phyloP scores from a whole-genome alignment of 768 basidiomycete species.

The Gymnopilus junonius region DNA sequence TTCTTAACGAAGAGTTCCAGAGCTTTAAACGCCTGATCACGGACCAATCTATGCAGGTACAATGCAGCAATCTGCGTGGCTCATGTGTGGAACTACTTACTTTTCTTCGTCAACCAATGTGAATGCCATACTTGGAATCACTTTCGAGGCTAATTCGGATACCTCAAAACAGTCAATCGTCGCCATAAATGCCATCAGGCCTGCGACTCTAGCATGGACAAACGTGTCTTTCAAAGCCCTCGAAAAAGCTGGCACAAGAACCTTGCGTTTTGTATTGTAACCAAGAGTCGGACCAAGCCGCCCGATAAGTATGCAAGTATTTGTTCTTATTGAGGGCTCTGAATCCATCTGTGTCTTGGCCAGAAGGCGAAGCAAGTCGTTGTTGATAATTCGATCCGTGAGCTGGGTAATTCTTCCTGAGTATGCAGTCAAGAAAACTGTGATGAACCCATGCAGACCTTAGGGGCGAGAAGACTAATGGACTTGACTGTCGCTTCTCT shows the following conservation, averaged over 20 bases:
- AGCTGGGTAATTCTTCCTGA: conserved; percentile 51
- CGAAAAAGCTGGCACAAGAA: conserved; percentile 95
- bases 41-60: conserved; percentile 65
- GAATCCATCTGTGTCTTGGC: conserved; percentile 92
- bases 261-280: conserved; percentile 90
- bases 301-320: conserved; percentile 95
- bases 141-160: conserved; percentile 88
- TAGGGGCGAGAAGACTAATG: conserved; percentile 81
- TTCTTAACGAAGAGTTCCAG: conserved; percentile 86
- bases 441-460: conserved; percentile 50
- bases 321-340: conserved; percentile 95
- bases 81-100: conserved; percentile 44
- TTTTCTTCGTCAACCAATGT: conserved; percentile 92
- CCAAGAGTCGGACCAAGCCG: conserved; percentile 86
- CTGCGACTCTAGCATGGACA: conserved; percentile 92
- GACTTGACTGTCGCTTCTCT: conserved; percentile 94
- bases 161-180: conserved; percentile 87
- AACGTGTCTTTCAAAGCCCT: conserved; percentile 90
- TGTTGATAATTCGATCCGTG: conserved; percentile 91
- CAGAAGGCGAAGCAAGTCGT: conserved; percentile 90
- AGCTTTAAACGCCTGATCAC: conserved; percentile 96
- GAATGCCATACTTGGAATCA: conserved; percentile 83
- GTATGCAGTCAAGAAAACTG: neutral
- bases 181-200: conserved; percentile 95
- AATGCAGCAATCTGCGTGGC: neutral